Evolutionary conservation across 2,329 filamentous ascomycete genomes (phyloP).

Genomic region (Diaporthe ampelina): DNA sequence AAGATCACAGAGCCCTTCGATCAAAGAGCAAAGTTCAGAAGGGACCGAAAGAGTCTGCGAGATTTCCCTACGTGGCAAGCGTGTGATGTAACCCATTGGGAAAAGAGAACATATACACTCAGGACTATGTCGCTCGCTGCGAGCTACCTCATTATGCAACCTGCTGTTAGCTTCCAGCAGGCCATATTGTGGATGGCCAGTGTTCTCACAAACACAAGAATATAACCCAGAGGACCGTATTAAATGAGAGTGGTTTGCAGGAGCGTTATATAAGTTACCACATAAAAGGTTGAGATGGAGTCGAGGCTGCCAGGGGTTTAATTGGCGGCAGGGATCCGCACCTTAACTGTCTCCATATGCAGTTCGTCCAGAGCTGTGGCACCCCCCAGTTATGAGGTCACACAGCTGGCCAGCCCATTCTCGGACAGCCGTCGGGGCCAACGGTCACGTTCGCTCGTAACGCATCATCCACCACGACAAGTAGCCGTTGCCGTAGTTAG

Average conservation of each 20-base stretch:
- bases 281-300: background rate
- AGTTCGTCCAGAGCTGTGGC: slow-evolving; percentile 27
- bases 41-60: background rate
- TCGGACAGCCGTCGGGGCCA: slow-evolving; percentile 6
- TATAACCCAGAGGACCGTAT: background rate
- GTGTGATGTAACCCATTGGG: too few species aligned
- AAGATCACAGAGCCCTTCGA: too few species aligned
- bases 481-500: slow-evolving; percentile 9
- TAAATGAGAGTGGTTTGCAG: background rate
- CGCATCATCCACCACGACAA: slow-evolving; percentile 22
- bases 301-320: slow-evolving; percentile 9
- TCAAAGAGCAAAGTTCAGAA: background rate
- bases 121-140: background rate
- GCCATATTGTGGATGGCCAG: background rate
- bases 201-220: background rate
- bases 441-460: slow-evolving; percentile 16
- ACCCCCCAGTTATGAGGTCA: slow-evolving; percentile 32
- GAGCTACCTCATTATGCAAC: background rate
- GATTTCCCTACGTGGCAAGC: too few species aligned
- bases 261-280: background rate
- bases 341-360: background rate
- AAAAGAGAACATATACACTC: background rate
- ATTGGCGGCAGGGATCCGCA: slow-evolving; percentile 17
- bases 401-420: slow-evolving; percentile 10
- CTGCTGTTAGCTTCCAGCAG: background rate